A percentile compares a stretch with the other conserved stretches of the same genome.
Conservation (phyloP, 140 eudicot species). For the Stevia rebaudiana region DNA sequence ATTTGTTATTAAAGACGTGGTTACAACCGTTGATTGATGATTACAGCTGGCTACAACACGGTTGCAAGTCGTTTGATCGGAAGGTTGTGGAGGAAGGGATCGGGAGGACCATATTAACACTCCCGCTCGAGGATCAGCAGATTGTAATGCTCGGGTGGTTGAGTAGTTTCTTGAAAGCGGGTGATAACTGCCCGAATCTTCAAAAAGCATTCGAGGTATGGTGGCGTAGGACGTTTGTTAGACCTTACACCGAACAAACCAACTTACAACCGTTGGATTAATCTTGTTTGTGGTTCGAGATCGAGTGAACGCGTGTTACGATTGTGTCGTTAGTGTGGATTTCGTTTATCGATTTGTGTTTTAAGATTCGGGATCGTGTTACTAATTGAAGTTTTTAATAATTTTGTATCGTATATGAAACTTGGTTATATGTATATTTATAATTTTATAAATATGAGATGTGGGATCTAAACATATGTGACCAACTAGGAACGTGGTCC, state of each 20-base stretch:
- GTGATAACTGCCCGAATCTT: conserved; percentile 93
- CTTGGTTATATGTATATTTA: neutral
- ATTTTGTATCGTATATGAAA: conserved; percentile 19
- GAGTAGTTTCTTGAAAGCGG: conserved; percentile 66
- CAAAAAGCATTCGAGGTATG: conserved; percentile 94
- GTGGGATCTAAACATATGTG: neutral
- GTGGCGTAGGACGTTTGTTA: conserved; percentile 95
- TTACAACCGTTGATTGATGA: conserved; percentile 81
- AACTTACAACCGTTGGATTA: conserved; percentile 38
- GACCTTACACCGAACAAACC: conserved; percentile 65
- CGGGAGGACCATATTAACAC: conserved; percentile 84
- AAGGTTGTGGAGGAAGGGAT: conserved; percentile 96
- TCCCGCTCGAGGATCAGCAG: conserved; percentile 96
- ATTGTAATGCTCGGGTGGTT: conserved; percentile 77
- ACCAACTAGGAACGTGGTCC: conserved; percentile 18
- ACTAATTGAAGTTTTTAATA: conserved; percentile 19
- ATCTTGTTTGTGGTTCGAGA: conserved; percentile 6
- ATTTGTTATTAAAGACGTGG: conserved; percentile 64
- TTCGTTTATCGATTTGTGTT: conserved; percentile 23
- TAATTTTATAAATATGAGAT: neutral
- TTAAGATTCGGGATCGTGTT: conserved; percentile 16
- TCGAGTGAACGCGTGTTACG: neutral
- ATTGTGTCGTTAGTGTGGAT: conserved; percentile 22
- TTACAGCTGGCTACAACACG: conserved; percentile 87
- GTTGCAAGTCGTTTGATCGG: conserved; percentile 81